A percentile compares a stretch with the other conserved stretches of the same genome.
These are phyloP conservation scores for Zygnema circumcarinatum DNA, from an alignment of 139 green algal species.

Conservation along the genomic window DNA sequence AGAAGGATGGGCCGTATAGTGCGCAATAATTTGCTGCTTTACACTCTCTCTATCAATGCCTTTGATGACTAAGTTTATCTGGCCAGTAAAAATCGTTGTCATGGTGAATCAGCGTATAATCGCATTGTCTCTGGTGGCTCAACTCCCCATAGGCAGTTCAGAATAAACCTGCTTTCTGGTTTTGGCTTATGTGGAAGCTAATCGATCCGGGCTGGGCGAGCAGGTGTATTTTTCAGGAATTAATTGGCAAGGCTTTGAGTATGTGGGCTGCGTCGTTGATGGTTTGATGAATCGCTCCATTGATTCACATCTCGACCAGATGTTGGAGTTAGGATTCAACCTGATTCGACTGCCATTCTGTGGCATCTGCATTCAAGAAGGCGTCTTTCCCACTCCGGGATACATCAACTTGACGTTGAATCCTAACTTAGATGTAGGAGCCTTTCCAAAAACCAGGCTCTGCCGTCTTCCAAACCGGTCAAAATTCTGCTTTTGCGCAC, in stretches of 20 bases:
- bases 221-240: conserved; percentile 52
- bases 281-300: conserved; percentile 28
- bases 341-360: conserved; percentile 41
- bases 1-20: too few relatives aligned
- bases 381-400: background rate
- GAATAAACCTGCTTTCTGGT: too few relatives aligned
- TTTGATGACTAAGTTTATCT: too few relatives aligned
- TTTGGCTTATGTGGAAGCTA: too few relatives aligned
- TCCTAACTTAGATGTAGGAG: background rate
- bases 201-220: background rate
- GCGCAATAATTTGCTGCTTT: too few relatives aligned
- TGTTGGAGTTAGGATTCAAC: conserved; percentile 48
- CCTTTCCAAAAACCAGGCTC: background rate
- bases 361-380: background rate
- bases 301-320: conserved; percentile 31
- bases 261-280: background rate
- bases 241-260: conserved; percentile 46
- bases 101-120: too few relatives aligned
- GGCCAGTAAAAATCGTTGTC: too few relatives aligned
- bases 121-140: too few relatives aligned
- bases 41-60: too few relatives aligned
- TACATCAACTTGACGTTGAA: conserved; percentile 43
- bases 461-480: too few relatives aligned
- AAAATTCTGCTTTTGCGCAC: too few relatives aligned
- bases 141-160: too few relatives aligned